Base-by-base conservation (phyloP, 2,329 filamentous ascomycete species). In the Epichloe sp. region DNA sequence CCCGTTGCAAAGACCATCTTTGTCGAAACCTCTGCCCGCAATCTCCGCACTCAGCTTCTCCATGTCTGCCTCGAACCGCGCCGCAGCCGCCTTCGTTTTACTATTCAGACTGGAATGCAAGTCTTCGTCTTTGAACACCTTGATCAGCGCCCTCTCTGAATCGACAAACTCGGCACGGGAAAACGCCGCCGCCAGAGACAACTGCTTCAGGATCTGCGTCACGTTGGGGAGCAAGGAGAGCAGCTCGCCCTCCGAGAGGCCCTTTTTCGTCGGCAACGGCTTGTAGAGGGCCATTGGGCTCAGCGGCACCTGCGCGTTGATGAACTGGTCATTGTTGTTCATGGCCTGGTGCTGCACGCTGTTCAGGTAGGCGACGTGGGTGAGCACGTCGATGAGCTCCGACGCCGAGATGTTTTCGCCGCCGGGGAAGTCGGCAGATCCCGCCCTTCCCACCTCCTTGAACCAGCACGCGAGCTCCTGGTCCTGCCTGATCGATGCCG, bases 381-480 rank as follows among this genome's bases (percentile, higher is more conserved):
- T 68, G 10, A 75, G 62, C n/a, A 72, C 56, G 38, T 68, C 66
- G 47, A 71, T 59, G 7, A 74, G 63, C 2, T 60, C 50, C 14
- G 42, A 58, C 36, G 61, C 54, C n/a, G 40, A 49, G 8, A 50
- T 53, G 2, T 58, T 58, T 0, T 52, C 34, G 31, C 56, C 53
- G 10, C 58, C 52, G n/a, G 69, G 71, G 59, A 75, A 73, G 57
- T 74, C 69, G 34, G 68, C 57, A 1, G 64, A 64, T 50, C 63
- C 47, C 0, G 71, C 71, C 1, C 56, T 52, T 47, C 60, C 65
- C 23, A 67, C 68, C 60, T 76, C 72, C 2, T 48, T 44, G 31
- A 71, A 62, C 72, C 72, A 76, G n/a, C 61, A 61, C 50, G 70
- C 66, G 1, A 76, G 57, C 52, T 76, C 73, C 0, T 44, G 21